Evolutionary conservation across 1,139 yeast species (phyloP), one percentile per base, ranked within the genome.

Genomic region (Starmera stellimalicola): DNA sequence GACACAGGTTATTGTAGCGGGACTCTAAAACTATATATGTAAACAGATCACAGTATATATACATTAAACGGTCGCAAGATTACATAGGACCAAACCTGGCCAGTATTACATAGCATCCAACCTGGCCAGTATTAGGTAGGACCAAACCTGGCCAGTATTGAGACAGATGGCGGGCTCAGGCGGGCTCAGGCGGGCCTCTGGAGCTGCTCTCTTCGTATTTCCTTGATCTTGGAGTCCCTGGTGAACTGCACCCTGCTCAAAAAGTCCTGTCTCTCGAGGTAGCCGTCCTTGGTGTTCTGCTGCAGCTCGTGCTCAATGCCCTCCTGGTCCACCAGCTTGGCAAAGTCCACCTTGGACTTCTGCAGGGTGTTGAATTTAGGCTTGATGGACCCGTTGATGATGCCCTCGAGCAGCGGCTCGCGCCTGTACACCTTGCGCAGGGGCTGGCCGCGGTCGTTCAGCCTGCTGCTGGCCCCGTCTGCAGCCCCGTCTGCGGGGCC

Each of bases 291-390:
- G 55, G 87, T 88, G 51, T 80, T 82, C 37, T 73, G 68, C 36
- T 69, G 70, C 52, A 91, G 68, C 43, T 91, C 98, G 44, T 85
- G 95, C 35, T 73, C 69, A 37, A 93, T 77, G 39, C 88, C 87
- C 42, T 79, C 77, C 46, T 79, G 68, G 57, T 91, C 97, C 16
- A 93, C 96, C 60, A 83, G 88, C 39, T 85, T 76, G 1, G 95
- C 94, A 95, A 98, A 91, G 56, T 91, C 98, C 37, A 91, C 66
- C 40, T 94, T 68, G 3, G 95, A 83, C 55, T 91, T 91, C 54
- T 93, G 97, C 41, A 91, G 63, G 0, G 98, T 93, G 15, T 94
- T 83, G 40, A 93, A 65, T 54, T 87, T 88, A 31, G 77, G 75
- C 37, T 66, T 63, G 37, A 75, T 65, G 7, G 80, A 62, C 30